A percentile compares a stretch with the other conserved stretches of the same genome.
Evolutionary conservation across 2,329 filamentous ascomycete genomes (phyloP).

Genomic region (Diaporthe ilicicola): DNA sequence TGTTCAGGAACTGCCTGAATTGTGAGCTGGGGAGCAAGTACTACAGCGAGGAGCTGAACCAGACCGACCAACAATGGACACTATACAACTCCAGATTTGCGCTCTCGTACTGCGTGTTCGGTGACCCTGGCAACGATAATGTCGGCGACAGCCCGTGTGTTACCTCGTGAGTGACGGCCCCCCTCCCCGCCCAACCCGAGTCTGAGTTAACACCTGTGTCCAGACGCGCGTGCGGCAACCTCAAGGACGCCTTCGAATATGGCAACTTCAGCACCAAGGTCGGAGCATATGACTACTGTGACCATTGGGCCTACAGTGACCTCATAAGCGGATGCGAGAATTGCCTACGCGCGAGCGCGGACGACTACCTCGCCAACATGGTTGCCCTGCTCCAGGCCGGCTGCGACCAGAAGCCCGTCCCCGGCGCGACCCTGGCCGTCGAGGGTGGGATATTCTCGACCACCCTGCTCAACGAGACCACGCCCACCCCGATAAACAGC

Average conservation of each 20-base stretch:
- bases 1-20: conserved; percentile 60
- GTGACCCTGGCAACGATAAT: conserved; percentile 52
- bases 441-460: conserved; percentile 62
- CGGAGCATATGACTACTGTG: conserved; percentile 63
- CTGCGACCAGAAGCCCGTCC: conserved; percentile 59
- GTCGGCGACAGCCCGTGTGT: conserved; percentile 56
- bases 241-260: conserved; percentile 56
- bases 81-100: conserved; percentile 69
- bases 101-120: conserved; percentile 64
- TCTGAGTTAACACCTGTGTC: conserved; percentile 37
- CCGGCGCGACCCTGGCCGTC: conserved; percentile 58
- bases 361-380: conserved; percentile 61
- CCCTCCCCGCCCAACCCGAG: background rate
- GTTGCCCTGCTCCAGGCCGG: conserved; percentile 62
- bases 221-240: conserved; percentile 62
- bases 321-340: conserved; percentile 61
- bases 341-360: conserved; percentile 52
- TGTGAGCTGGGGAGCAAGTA: conserved; percentile 63
- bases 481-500: conserved; percentile 51
- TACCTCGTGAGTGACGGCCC: conserved; percentile 54
- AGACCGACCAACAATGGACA: conserved; percentile 62
- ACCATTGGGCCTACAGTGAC: conserved; percentile 53
- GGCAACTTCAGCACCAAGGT: conserved; percentile 56
- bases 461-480: conserved; percentile 57
- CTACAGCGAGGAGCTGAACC: conserved; percentile 43